Percentiles rank a stretch among this genome's conserved stretches.
Evolutionary conservation across 352 stramenopile genomes (phyloP).

Genomic region (Globisporangium yorkense): DNA sequence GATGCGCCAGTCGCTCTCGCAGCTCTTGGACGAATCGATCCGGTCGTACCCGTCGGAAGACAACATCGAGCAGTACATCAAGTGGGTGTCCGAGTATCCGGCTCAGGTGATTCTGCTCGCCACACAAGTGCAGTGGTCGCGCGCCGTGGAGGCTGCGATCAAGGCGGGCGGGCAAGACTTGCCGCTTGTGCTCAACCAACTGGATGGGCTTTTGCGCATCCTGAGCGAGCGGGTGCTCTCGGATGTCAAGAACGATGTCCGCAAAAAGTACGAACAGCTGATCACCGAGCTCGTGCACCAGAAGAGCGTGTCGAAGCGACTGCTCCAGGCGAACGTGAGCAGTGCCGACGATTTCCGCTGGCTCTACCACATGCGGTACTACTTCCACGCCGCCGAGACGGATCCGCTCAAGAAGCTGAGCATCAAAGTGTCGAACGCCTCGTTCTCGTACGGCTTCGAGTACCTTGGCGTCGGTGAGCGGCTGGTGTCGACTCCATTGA

Average conservation of each 20-base stretch:
- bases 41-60: slow-evolving; percentile 66
- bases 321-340: slow-evolving; percentile 83
- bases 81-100: slow-evolving; percentile 97
- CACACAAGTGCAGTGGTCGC: slow-evolving; percentile 97
- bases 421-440: slow-evolving; percentile 98
- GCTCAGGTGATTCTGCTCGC: slow-evolving; percentile 99
- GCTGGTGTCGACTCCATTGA: slow-evolving; percentile 99
- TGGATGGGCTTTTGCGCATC: slow-evolving; percentile 89
- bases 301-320: slow-evolving; percentile 94
- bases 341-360: slow-evolving; percentile 95
- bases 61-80: slow-evolving; percentile 87
- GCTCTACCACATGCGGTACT: slow-evolving; percentile 99
- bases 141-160: slow-evolving; percentile 90
- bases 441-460: slow-evolving; percentile 99
- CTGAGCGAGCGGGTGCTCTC: slow-evolving; percentile 95
- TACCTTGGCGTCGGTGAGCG: slow-evolving; percentile 99
- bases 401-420: slow-evolving; percentile 90
- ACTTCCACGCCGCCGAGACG: slow-evolving; percentile 87
- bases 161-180: slow-evolving; percentile 49
- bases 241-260: slow-evolving; percentile 91
- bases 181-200: slow-evolving; percentile 40
- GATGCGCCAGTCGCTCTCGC: slow-evolving; percentile 96
- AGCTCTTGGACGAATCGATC: slow-evolving; percentile 93
- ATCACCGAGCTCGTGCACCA: slow-evolving; percentile 99
- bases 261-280: slow-evolving; percentile 99